A percentile compares a stretch with the other conserved stretches of the same genome.
Conservation (phyloP, 768 basidiomycete species). For the Porphyrellus cyaneotinctus region DNA sequence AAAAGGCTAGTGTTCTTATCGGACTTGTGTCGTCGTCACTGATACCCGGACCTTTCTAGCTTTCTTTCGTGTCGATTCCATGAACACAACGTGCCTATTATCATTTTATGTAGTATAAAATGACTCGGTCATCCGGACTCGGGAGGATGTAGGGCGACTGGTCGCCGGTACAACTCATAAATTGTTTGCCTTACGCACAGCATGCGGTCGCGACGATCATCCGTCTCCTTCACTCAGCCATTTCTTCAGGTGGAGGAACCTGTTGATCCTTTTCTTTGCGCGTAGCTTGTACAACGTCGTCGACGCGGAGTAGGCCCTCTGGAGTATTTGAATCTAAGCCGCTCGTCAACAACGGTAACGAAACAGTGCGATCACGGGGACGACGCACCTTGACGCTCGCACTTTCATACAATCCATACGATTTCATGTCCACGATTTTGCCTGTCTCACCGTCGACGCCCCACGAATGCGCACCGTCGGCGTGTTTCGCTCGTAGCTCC, state of each 20-base stretch:
- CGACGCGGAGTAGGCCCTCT: constrained; percentile 94
- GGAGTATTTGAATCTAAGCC: constrained; percentile 83
- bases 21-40: too few relatives aligned
- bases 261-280: constrained; percentile 59
- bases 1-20: too few relatives aligned
- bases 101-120: too few relatives aligned
- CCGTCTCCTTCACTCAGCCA: constrained; percentile 32
- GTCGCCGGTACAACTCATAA: too few relatives aligned
- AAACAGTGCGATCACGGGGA: background rate
- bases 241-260: constrained; percentile 54
- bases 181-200: too few relatives aligned
- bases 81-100: too few relatives aligned
- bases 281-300: constrained; percentile 90
- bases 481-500: constrained; percentile 93
- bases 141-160: too few relatives aligned
- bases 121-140: too few relatives aligned
- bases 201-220: too few relatives aligned
- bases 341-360: background rate
- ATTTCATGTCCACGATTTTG: constrained; percentile 93
- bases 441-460: constrained; percentile 96
- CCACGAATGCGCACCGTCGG: constrained; percentile 85
- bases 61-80: too few relatives aligned
- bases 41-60: too few relatives aligned
- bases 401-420: constrained; percentile 90
- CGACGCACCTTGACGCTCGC: constrained; percentile 83